Conservation (phyloP, 129 eudicot genomes). For the Erigeron canadensis region DNA sequence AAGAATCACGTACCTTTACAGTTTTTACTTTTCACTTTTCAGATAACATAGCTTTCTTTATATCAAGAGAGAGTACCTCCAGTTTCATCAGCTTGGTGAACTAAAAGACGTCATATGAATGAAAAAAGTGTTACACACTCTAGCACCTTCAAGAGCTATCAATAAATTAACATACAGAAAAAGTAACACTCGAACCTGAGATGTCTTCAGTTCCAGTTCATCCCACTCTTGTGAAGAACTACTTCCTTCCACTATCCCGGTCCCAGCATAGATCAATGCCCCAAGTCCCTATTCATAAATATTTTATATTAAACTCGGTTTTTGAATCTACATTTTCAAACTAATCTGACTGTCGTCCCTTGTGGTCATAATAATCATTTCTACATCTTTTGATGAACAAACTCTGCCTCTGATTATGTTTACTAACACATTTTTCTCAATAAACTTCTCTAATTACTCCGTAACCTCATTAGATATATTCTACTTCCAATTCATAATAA, state of each 20-base stretch:
- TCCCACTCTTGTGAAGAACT: conserved; percentile 83
- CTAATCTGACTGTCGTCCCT: too few species aligned
- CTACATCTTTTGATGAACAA: too few species aligned
- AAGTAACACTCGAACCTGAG: conserved; percentile 62
- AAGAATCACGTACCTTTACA: conserved; percentile 38
- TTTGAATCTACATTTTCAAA: not conserved
- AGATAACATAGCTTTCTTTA: conserved; percentile 34
- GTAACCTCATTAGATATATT: not conserved
- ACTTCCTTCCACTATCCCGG: conserved; percentile 95
- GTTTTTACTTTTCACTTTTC: conserved; percentile 24
- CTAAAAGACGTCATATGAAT: conserved; percentile 32
- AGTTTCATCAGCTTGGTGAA: conserved; percentile 79
- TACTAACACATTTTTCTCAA: too few species aligned
- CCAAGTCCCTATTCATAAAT: conserved; percentile 59
- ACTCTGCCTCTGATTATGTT: not conserved
- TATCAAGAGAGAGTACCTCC: conserved; percentile 47
- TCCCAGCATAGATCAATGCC: conserved; percentile 91
- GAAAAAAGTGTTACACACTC: not conserved
- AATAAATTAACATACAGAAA: conserved; percentile 1
- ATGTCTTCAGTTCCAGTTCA: conserved; percentile 86
- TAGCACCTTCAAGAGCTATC: not conserved
- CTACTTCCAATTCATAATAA: not conserved
- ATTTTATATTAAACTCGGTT: conserved; percentile 11
- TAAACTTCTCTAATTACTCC: not conserved
- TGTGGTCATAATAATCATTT: too few species aligned